A percentile compares a stretch with the other conserved stretches of the same genome.
Evolutionary conservation across 2,329 filamentous ascomycete genomes (phyloP).

Genomic region (Trichoderma sp.): DNA sequence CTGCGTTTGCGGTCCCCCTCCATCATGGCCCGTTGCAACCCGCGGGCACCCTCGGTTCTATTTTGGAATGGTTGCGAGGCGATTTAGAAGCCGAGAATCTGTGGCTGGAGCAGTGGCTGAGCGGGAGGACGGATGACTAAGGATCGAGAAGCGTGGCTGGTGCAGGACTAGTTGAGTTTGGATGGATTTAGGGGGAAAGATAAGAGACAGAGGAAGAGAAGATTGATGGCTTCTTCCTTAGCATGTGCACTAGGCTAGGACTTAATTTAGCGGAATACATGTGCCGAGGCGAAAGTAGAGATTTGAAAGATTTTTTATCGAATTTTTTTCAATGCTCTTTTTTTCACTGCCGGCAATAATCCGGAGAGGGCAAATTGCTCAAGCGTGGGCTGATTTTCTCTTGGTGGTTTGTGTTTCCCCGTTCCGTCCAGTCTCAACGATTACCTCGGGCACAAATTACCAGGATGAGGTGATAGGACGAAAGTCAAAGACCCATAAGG

Average conservation of each 20-base stretch:
- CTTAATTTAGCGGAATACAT: neutral
- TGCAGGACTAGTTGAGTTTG: neutral
- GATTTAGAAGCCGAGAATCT: neutral
- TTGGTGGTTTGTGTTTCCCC: neutral
- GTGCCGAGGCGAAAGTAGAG: neutral
- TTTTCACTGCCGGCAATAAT: neutral
- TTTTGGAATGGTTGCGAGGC: neutral
- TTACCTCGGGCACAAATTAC: neutral
- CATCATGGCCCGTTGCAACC: slow-evolving; percentile 14
- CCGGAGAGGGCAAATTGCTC: neutral
- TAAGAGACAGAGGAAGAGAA: neutral
- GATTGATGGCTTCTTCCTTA: neutral
- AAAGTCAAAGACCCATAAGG: neutral
- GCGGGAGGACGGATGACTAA: neutral
- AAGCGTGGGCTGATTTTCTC: neutral
- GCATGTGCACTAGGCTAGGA: neutral
- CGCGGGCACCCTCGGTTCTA: slow-evolving; percentile 12
- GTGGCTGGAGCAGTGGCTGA: neutral
- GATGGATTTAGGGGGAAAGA: neutral
- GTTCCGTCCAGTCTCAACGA: neutral
- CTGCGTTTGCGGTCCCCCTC: slow-evolving; percentile 13
- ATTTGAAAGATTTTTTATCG: neutral
- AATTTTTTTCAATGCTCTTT: neutral
- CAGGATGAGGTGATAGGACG: neutral
- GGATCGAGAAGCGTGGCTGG: neutral